Conservation (phyloP, 208 protist genomes). For the Acanthamoeba rhysodes region DNA sequence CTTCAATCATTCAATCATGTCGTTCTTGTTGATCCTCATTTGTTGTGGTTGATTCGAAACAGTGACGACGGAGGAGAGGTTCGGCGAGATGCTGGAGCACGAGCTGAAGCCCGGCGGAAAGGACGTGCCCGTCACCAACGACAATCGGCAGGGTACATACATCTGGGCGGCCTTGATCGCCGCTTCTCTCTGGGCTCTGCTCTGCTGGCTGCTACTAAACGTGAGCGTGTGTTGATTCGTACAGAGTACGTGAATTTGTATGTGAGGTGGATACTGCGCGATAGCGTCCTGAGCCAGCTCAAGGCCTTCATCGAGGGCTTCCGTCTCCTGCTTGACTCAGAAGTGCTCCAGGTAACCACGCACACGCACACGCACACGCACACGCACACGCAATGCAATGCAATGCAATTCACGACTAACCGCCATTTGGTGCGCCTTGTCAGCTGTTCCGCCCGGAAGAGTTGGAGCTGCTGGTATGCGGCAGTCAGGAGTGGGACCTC, state of each 20-base stretch:
- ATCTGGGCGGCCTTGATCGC: neutral
- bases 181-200: too few relatives aligned
- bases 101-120: conserved; percentile 89
- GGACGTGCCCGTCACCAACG: conserved; percentile 89
- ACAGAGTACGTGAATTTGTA: conserved; percentile 40
- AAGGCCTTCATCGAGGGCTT: conserved; percentile 47
- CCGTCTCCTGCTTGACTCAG: neutral
- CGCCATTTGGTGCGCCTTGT: neutral
- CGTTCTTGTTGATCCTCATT: too few relatives aligned
- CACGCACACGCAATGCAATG: neutral
- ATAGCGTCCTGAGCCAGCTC: neutral
- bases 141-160: conserved; percentile 86
- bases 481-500: conserved; percentile 83
- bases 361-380: neutral
- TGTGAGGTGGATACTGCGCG: conserved; percentile 1
- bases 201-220: neutral
- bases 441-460: conserved; percentile 49
- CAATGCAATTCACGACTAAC: too few relatives aligned
- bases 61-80: conserved; percentile 82
- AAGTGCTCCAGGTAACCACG: conserved; percentile 23
- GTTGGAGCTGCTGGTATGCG: conserved; percentile 83
- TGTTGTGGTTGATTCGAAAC: too few relatives aligned
- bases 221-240: neutral
- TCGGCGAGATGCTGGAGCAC: conserved; percentile 78
- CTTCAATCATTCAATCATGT: too few relatives aligned